A percentile compares a stretch with the other conserved stretches of the same genome.
Evolutionary conservation across 1,284 basidiomycete genomes (phyloP).

Genomic region (Ganoderma lingzhi): DNA sequence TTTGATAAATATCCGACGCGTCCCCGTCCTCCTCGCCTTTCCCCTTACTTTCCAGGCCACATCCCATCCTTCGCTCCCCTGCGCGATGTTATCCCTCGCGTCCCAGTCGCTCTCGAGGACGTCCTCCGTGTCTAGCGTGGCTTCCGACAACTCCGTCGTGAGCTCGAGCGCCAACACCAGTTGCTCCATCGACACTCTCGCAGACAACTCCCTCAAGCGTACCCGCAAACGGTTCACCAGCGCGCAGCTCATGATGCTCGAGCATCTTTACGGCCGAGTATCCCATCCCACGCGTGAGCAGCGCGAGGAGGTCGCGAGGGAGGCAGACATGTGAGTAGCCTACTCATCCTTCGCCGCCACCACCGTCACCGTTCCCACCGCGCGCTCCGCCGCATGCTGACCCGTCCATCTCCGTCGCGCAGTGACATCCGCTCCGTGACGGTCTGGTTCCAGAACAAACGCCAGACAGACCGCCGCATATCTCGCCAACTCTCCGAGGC

Average conservation of each 20-base stretch:
- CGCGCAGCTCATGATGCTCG: conserved; percentile 74
- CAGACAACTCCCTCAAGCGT: conserved; percentile 44
- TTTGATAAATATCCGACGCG: conserved; percentile 28
- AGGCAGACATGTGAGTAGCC: conserved; percentile 65
- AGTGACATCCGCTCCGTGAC: conserved; percentile 83
- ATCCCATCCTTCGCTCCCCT: not conserved
- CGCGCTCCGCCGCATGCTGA: conserved; percentile 11
- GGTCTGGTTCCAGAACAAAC: conserved; percentile 86
- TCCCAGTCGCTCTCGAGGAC: conserved; percentile 37
- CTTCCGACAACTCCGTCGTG: conserved; percentile 35
- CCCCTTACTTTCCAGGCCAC: conserved; percentile 4
- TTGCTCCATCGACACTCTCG: conserved; percentile 19
- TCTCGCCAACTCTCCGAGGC: conserved; percentile 52
- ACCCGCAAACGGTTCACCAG: conserved; percentile 77
- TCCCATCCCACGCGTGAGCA: conserved; percentile 78
- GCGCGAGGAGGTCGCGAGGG: conserved; percentile 66
- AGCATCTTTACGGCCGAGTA: conserved; percentile 72
- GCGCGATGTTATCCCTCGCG: conserved; percentile 17
- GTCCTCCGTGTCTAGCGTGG: conserved; percentile 39
- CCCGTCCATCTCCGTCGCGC: conserved; percentile 9
- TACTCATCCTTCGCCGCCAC: conserved; percentile 17
- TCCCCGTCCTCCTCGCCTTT: conserved; percentile 6
- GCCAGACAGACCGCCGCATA: conserved; percentile 75
- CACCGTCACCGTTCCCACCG: conserved; percentile 17
- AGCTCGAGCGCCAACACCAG: conserved; percentile 29